Evolutionary conservation across 2,329 filamentous ascomycete species (phyloP).

Genomic region (Elsinoe australis): DNA sequence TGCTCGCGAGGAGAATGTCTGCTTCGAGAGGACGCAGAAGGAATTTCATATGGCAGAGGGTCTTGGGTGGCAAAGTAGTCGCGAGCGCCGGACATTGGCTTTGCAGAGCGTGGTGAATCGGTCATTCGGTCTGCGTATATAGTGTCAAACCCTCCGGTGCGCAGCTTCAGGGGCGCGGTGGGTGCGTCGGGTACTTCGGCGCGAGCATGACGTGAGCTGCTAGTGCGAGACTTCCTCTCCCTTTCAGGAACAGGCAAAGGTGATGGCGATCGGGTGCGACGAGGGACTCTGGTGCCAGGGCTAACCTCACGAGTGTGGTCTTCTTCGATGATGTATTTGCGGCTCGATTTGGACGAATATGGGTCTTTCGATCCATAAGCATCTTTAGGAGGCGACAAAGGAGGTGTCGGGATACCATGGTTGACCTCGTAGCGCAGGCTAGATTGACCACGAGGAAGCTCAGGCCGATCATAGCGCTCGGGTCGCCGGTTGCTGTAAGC

Average conservation of each 20-base stretch:
- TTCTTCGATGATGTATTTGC: conserved; percentile 12
- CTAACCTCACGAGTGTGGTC: conserved; percentile 9
- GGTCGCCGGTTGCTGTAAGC: neutral
- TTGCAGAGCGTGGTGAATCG: neutral
- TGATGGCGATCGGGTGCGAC: conserved; percentile 5
- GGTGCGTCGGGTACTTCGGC: neutral
- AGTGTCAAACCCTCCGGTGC: neutral
- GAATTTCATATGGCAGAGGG: neutral
- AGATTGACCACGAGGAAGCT: conserved; percentile 3
- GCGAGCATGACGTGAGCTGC: neutral
- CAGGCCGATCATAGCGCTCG: neutral
- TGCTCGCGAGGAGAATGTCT: neutral
- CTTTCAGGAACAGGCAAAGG: neutral
- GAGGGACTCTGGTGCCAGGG: neutral
- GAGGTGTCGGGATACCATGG: conserved; percentile 8
- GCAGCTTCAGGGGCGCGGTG: neutral
- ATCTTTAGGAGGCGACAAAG: conserved; percentile 1
- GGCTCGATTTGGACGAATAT: neutral
- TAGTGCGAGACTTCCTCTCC: conserved; percentile 7
- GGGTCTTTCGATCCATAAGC: too few relatives aligned
- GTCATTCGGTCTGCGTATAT: neutral
- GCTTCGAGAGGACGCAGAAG: neutral
- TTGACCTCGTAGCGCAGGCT: conserved; percentile 8
- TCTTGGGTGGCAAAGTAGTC: conserved; percentile 9
- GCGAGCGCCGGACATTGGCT: neutral